Evolutionary conservation across 495 filamentous ascomycete genomes (phyloP).

Genomic region (Penicillium argentinense): DNA sequence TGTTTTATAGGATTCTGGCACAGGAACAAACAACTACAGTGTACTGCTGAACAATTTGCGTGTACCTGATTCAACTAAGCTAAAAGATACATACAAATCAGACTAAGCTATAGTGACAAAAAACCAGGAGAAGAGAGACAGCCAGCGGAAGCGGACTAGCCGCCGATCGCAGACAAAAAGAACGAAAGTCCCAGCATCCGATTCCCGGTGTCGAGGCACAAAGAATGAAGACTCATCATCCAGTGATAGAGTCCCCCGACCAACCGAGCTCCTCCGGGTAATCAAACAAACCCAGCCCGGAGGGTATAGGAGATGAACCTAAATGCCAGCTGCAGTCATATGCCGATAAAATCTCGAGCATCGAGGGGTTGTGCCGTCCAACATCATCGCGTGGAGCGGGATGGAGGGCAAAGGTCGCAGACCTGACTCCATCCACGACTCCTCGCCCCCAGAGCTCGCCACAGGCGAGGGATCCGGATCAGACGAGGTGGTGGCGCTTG

Average conservation of each 20-base stretch:
- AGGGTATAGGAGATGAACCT: slow-evolving; percentile 53
- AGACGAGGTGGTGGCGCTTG: slow-evolving; percentile 3
- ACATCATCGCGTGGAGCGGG: slow-evolving; percentile 13
- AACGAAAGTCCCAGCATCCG: slow-evolving; percentile 21
- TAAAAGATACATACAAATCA: slow-evolving; percentile 29
- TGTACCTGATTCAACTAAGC: slow-evolving; percentile 17
- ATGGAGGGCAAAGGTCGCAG: slow-evolving; percentile 22
- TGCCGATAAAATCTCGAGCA: neutral
- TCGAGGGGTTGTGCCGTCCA: neutral
- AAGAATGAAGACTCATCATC: slow-evolving; percentile 22
- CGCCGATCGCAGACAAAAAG: slow-evolving; percentile 18
- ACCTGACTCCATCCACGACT: slow-evolving; percentile 10
- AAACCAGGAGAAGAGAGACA: slow-evolving; percentile 24
- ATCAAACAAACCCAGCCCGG: slow-evolving; percentile 40
- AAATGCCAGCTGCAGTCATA: slow-evolving; percentile 20
- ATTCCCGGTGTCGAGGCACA: slow-evolving; percentile 24
- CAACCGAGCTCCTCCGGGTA: slow-evolving; percentile 35
- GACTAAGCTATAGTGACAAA: slow-evolving; percentile 19
- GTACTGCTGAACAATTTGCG: no score
- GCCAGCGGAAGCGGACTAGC: slow-evolving; percentile 23
- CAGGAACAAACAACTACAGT: no score
- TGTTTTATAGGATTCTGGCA: no score
- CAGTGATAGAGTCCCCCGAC: slow-evolving; percentile 32
- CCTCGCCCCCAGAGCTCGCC: slow-evolving; percentile 18
- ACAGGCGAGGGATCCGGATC: slow-evolving; percentile 19